Conservation (phyloP, 108 stramenopile genomes). For the Schizochytrium sp. region DNA sequence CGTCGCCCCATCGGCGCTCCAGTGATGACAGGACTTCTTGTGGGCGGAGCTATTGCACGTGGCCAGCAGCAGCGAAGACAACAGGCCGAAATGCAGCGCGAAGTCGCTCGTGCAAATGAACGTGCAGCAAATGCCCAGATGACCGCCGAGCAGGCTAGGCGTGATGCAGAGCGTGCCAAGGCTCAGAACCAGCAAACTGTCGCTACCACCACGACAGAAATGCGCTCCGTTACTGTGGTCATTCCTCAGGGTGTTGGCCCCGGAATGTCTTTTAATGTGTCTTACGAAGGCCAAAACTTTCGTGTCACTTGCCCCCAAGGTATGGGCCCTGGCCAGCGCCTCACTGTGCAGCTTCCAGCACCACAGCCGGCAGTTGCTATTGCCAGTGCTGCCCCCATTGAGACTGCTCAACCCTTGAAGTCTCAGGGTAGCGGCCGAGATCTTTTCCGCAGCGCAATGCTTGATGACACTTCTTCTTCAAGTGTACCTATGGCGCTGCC, state of each 20-base stretch:
- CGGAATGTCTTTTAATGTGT: neutral
- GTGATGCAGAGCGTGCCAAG: neutral
- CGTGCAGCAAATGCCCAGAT: conserved; percentile 23
- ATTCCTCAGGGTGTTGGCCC: conserved; percentile 15
- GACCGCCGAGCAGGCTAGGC: conserved; percentile 19
- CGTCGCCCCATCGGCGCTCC: neutral
- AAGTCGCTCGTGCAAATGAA: neutral
- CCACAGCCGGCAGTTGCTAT: neutral
- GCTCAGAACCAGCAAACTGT: neutral
- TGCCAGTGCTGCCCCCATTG: neutral
- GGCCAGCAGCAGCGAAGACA: conserved; percentile 17
- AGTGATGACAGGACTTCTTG: conserved; percentile 39
- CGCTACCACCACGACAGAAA: neutral
- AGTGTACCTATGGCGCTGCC: neutral
- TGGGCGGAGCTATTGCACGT: conserved; percentile 23
- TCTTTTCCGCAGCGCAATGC: conserved; percentile 42
- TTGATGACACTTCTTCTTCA: neutral
- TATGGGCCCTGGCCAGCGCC: neutral
- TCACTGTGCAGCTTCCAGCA: conserved; percentile 36
- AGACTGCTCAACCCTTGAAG: neutral
- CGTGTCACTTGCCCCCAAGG: conserved; percentile 45
- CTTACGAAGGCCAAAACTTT: conserved; percentile 17
- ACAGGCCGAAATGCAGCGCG: conserved; percentile 22
- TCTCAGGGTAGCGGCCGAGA: conserved; percentile 4
- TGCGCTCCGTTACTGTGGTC: conserved; percentile 7